phyloP scores from a whole-genome alignment of 2,329 filamentous ascomycete genomes.

The Rhynchosporium secalis region DNA sequence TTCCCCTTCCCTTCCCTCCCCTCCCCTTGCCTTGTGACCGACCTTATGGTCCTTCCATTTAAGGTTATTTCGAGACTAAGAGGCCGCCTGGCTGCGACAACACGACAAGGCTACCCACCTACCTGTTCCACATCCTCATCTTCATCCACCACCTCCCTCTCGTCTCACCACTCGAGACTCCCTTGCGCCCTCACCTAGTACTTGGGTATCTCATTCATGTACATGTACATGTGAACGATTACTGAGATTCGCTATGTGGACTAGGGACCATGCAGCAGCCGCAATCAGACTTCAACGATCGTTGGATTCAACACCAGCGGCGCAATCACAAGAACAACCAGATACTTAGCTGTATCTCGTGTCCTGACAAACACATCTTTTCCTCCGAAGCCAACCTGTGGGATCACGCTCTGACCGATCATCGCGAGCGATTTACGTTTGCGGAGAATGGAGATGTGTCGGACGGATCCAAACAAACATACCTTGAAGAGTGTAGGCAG shows the following conservation, averaged over 20 bases:
- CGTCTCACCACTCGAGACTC: too few species aligned
- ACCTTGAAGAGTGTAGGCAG: conserved; percentile 19
- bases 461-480: conserved; percentile 19
- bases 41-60: too few species aligned
- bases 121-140: too few species aligned
- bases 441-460: conserved; percentile 17
- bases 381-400: conserved; percentile 20
- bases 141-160: too few species aligned
- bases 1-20: too few species aligned
- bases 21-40: too few species aligned
- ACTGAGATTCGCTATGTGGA: conserved; percentile 8
- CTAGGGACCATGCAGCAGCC: conserved; percentile 13
- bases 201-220: too few species aligned
- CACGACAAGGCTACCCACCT: too few species aligned
- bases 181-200: too few species aligned
- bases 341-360: conserved; percentile 29
- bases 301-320: conserved; percentile 33
- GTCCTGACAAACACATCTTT: conserved; percentile 26
- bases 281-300: conserved; percentile 19
- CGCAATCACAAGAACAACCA: conserved; percentile 25
- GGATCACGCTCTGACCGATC: conserved; percentile 26
- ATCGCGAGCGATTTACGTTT: conserved; percentile 24
- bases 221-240: too few species aligned
- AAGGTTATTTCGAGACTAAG: too few species aligned
- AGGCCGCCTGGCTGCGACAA: too few species aligned